phyloP scores from a whole-genome alignment of 495 filamentous ascomycete species.

The Tetracladium setigerum region DNA sequence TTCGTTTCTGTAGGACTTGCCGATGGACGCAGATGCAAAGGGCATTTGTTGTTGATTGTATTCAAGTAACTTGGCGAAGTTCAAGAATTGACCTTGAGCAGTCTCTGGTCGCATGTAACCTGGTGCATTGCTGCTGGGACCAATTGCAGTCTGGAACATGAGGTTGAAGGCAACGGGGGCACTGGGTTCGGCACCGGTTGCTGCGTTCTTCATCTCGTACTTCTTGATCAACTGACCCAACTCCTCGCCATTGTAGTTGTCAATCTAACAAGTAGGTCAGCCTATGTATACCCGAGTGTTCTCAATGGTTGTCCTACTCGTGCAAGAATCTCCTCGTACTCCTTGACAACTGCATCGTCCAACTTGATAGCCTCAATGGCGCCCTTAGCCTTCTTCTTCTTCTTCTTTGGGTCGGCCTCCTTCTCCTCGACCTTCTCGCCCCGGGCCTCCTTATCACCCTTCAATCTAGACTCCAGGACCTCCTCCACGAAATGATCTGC shows the following conservation, averaged over 20 bases:
- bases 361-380: constrained; percentile 50
- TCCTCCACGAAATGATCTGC: constrained; percentile 96
- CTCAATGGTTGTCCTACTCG: constrained; percentile 28
- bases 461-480: constrained; percentile 74
- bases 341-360: constrained; percentile 56
- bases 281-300: background rate
- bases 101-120: constrained; percentile 68
- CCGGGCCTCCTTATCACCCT: constrained; percentile 46
- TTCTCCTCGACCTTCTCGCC: constrained; percentile 61
- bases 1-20: constrained; percentile 74
- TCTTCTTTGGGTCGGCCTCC: constrained; percentile 45
- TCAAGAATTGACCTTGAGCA: constrained; percentile 69
- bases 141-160: constrained; percentile 72
- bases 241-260: constrained; percentile 67
- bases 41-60: constrained; percentile 69
- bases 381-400: constrained; percentile 51
- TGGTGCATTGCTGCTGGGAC: constrained; percentile 48
- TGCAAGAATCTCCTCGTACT: constrained; percentile 66
- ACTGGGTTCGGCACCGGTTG: constrained; percentile 46
- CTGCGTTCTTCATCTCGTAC: constrained; percentile 61
- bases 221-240: constrained; percentile 65
- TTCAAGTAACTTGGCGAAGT: constrained; percentile 70
- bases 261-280: constrained; percentile 38
- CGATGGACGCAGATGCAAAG: constrained; percentile 71
- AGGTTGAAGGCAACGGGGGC: constrained; percentile 69